Evolutionary conservation across 2,329 filamentous ascomycete species (phyloP).

Genomic region (Colletotrichum plurivorum): DNA sequence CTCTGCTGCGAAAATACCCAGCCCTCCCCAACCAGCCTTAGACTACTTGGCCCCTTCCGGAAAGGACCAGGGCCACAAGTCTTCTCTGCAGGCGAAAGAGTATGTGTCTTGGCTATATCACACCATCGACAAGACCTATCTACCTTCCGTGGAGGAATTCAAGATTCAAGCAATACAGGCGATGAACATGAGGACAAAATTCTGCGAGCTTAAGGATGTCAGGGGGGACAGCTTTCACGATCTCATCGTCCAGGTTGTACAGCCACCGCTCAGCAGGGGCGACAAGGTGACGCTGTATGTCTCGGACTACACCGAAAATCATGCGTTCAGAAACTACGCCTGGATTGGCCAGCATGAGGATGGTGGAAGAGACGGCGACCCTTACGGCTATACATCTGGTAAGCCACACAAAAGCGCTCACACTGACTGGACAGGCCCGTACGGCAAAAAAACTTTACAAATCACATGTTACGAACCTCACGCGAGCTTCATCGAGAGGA

Average conservation of each 20-base stretch:
- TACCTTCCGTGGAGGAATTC: conserved; percentile 63
- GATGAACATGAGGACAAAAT: conserved; percentile 67
- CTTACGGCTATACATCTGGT: conserved; percentile 65
- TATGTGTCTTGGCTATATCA: conserved; percentile 66
- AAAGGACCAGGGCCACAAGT: conserved; percentile 40
- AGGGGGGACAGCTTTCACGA: conserved; percentile 72
- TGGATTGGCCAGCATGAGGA: conserved; percentile 48
- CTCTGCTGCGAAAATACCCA: conserved; percentile 55
- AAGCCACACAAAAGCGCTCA: conserved; percentile 40
- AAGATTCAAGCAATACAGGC: conserved; percentile 54
- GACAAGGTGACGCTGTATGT: conserved; percentile 77
- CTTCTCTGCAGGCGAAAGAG: conserved; percentile 48
- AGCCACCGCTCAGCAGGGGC: conserved; percentile 57
- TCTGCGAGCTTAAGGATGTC: conserved; percentile 76
- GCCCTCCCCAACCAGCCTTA: conserved; percentile 48
- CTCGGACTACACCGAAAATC: conserved; percentile 86
- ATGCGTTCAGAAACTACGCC: conserved; percentile 68
- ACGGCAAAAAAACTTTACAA: conserved; percentile 78
- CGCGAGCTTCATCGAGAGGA: conserved; percentile 67
- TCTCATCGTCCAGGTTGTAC: conserved; percentile 79
- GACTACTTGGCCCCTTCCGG: conserved; percentile 43
- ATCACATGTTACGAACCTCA: conserved; percentile 81
- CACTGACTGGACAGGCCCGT: conserved; percentile 79
- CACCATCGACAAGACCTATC: conserved; percentile 55
- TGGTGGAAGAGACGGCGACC: conserved; percentile 62